These are phyloP conservation scores for Mycena indigotica DNA, from an alignment of 768 basidiomycete species.

Conservation along the genomic window DNA sequence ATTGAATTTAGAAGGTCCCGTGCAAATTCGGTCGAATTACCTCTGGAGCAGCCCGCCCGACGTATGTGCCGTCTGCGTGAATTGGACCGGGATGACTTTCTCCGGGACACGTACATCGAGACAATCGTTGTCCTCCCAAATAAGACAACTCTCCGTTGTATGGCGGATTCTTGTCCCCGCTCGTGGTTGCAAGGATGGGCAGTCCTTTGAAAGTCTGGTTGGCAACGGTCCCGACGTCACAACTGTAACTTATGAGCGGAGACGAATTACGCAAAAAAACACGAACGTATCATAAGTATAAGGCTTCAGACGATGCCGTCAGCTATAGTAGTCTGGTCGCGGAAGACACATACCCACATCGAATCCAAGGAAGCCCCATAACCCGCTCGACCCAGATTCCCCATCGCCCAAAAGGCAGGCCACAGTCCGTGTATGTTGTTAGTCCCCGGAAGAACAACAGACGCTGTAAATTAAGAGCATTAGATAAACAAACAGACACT, in stretches of 20 bases:
- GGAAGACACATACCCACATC: constrained; percentile 50
- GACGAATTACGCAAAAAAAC: too few relatives aligned
- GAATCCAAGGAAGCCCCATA: constrained; percentile 88
- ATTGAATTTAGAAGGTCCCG: too few relatives aligned
- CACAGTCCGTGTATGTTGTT: constrained; percentile 69
- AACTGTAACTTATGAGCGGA: too few relatives aligned
- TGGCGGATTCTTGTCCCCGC: constrained; percentile 55
- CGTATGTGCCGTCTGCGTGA: constrained; percentile 73
- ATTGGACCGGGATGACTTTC: constrained; percentile 89
- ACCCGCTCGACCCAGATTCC: constrained; percentile 31
- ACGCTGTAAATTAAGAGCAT: too few relatives aligned
- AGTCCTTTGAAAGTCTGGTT: constrained; percentile 78
- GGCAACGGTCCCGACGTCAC: constrained; percentile 88
- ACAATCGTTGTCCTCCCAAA: constrained; percentile 85
- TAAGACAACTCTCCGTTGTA: constrained; percentile 63
- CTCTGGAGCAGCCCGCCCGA: constrained; percentile 76
- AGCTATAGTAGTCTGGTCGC: too few relatives aligned
- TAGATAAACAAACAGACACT: too few relatives aligned
- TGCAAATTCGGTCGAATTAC: too few relatives aligned
- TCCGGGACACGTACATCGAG: constrained; percentile 83
- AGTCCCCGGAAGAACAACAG: constrained; percentile 75
- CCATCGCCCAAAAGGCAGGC: constrained; percentile 40
- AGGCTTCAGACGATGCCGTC: not conserved
- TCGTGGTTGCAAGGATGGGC: constrained; percentile 60
- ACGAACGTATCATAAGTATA: constrained; percentile 60